Base-by-base conservation (phyloP, 306 rosid species). In the Trichosanthes truncata region DNA sequence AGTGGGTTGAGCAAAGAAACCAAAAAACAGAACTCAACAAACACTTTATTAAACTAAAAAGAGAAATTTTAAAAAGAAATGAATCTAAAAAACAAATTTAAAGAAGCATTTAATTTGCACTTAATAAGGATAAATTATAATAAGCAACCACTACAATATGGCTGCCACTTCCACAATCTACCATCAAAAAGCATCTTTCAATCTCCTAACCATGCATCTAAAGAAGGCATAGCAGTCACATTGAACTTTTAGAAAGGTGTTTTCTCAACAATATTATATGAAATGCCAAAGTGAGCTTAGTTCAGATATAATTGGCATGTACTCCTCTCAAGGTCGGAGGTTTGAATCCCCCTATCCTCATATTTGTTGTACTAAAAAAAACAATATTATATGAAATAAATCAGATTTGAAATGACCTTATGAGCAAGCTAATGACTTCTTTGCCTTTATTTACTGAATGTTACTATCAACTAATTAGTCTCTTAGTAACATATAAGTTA, bases 401-500 rank as follows among this genome's bases (percentile, higher is more conserved):
- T 17, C 7, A 65, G 45, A 65, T 33, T 35, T 65, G 72, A 35
- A 65, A 35, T 21, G 36, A 1, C 35, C 55, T 9, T 43, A 41
- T 40, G 52, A 72, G 23, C 33, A 73, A 73, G 5, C 59, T 14
- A 73, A 71, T 73, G 40, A 25, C 40, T 45, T 48, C 35, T 48
- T 73, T 73, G 36, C 60, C 38, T 73, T 48, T 48, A 48, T 73
- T 25, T 3, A 25, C 57, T 26, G 25, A 26, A 45, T 71, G 56
- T 45, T 71, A 41, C 21, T 43, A 71, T 21, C 76, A 21, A 73
- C 56, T 48, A 45, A 73, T 60, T 46, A 41, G 51, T 21, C 74
- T 46, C 23, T 48, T 72, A 69, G 76, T 43, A 7, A 25, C 59
- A 73, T 46, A 73, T 73, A 73, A 73, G 51, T 73, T 48, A 73